A percentile compares a stretch with the other conserved stretches of the same genome.
Conservation (phyloP, 75 land plant genomes). For the Sequoiadendron giganteum region DNA sequence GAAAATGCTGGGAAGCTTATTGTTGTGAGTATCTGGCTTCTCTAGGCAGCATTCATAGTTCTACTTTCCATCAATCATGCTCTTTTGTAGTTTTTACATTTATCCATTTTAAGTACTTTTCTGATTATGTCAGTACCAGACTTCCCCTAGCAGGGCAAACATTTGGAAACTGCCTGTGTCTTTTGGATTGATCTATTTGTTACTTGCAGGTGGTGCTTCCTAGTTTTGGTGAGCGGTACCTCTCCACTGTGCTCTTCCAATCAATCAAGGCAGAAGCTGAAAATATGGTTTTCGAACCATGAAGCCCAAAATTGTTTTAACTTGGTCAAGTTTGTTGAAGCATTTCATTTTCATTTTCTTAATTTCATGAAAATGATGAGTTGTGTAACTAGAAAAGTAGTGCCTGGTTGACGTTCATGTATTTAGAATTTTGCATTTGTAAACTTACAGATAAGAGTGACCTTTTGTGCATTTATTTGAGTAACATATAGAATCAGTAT, state of each 20-base stretch:
- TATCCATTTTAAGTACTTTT: neutral
- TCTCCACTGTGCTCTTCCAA: slow-evolving; percentile 76
- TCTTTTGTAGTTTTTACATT: neutral
- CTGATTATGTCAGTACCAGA: neutral
- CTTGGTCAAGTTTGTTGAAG: neutral
- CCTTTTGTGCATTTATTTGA: neutral
- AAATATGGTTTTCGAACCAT: slow-evolving; percentile 62
- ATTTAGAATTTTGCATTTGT: neutral
- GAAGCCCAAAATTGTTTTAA: slow-evolving; percentile 11
- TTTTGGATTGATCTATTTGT: neutral
- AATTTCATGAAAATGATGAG: neutral
- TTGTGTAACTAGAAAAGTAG: neutral
- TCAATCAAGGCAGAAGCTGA: slow-evolving; percentile 74
- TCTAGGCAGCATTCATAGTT: neutral
- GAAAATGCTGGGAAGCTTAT: slow-evolving; percentile 86
- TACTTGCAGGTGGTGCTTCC: slow-evolving; percentile 68
- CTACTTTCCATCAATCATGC: neutral
- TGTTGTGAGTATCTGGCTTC: slow-evolving; percentile 43
- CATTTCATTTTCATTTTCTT: neutral
- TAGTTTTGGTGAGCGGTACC: slow-evolving; percentile 78
- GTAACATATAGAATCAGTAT: neutral
- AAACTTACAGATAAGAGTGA: neutral
- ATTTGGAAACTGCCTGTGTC: neutral
- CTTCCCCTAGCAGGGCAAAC: neutral
- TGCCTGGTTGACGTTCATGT: neutral